Evolutionary conservation across 768 basidiomycete genomes (phyloP).

Genomic region (Roridomyces roridus): DNA sequence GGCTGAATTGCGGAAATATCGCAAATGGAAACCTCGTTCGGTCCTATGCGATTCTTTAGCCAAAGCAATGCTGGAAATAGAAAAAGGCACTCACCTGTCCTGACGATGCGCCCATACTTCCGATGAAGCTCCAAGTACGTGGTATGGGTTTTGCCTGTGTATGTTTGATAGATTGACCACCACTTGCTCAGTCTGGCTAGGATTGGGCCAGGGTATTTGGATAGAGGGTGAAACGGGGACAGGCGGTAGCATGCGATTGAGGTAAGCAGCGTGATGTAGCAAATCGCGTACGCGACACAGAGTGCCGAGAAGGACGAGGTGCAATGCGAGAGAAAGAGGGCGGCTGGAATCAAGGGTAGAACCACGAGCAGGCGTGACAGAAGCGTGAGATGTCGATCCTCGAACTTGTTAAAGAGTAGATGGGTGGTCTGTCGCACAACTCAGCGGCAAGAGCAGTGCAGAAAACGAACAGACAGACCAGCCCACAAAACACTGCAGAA

Average conservation of each 20-base stretch:
- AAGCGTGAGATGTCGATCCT: background rate
- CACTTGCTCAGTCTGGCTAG: conserved; percentile 1
- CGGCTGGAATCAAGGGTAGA: background rate
- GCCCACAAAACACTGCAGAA: background rate
- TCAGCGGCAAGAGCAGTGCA: background rate
- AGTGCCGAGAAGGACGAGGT: background rate
- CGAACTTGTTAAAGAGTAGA: conserved; percentile 2
- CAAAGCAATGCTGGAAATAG: background rate
- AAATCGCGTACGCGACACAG: background rate
- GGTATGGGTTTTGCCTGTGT: background rate
- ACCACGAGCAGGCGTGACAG: background rate
- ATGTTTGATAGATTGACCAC: conserved; percentile 1
- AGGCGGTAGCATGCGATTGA: background rate
- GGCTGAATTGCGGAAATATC: conserved; percentile 1
- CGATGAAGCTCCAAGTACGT: background rate
- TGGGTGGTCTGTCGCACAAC: background rate
- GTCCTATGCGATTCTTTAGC: background rate
- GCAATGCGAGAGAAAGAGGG: background rate
- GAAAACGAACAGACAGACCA: background rate
- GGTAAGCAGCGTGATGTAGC: background rate
- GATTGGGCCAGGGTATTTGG: background rate
- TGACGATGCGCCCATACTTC: background rate
- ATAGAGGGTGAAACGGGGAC: conserved; percentile 2
- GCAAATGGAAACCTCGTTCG: conserved; percentile 9
- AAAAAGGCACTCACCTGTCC: conserved; percentile 1